These are phyloP conservation scores for Ustilago sp. DNA, from an alignment of 1,284 basidiomycete genomes.

Conservation along the genomic window DNA sequence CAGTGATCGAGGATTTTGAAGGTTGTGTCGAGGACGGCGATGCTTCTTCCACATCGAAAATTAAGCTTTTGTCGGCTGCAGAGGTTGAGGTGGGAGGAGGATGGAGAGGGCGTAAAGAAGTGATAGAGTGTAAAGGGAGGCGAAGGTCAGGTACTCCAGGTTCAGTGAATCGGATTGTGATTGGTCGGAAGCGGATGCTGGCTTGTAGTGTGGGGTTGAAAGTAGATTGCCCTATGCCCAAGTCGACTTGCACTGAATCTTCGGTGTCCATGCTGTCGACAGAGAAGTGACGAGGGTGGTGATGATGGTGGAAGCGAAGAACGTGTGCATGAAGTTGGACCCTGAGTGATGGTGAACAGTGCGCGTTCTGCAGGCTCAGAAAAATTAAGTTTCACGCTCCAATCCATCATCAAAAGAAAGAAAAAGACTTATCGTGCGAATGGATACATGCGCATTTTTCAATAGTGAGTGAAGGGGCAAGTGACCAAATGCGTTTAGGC, in stretches of 20 bases:
- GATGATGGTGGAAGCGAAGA: slow-evolving; percentile 1
- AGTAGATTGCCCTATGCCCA: slow-evolving; percentile 15
- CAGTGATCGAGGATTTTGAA: too few species aligned
- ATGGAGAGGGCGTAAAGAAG: slow-evolving; percentile 7
- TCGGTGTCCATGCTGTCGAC: neutral
- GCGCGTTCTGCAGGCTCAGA: slow-evolving; percentile 1
- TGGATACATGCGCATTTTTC: too few species aligned
- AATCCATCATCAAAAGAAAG: neutral
- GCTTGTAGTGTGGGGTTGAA: slow-evolving; percentile 1
- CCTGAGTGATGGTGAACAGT: slow-evolving; percentile 10
- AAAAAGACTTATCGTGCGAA: too few species aligned
- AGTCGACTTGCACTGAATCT: slow-evolving; percentile 8
- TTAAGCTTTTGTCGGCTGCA: neutral
- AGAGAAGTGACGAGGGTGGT: neutral
- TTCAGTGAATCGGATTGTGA: slow-evolving; percentile 48
- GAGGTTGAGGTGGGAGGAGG: neutral
- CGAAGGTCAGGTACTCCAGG: slow-evolving; percentile 33
- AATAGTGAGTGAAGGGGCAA: too few species aligned
- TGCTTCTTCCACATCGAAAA: slow-evolving; percentile 30
- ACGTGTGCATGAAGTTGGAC: slow-evolving; percentile 12
- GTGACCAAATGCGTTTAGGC: too few species aligned
- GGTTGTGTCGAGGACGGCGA: neutral
- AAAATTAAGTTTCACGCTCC: neutral
- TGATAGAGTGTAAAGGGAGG: slow-evolving; percentile 20
- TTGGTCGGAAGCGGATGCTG: slow-evolving; percentile 24